Evolutionary conservation across 2,329 filamentous ascomycete species (phyloP).

Genomic region (Xylariomycetidae sp.): DNA sequence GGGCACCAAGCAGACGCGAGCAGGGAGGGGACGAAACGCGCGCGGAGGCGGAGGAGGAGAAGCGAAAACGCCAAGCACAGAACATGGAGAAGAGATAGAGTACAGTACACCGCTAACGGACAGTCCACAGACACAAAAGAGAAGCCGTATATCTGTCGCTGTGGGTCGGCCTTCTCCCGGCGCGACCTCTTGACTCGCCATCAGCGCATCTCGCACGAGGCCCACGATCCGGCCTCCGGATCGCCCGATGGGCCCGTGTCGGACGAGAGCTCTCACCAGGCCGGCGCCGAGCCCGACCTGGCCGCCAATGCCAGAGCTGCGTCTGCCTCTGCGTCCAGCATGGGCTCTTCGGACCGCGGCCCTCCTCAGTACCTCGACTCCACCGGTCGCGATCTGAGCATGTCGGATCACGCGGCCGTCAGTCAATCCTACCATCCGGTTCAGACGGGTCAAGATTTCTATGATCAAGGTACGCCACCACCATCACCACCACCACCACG

Average conservation of each 20-base stretch:
- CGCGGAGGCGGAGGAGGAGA: too few species aligned
- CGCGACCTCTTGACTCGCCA: slow-evolving; percentile 39
- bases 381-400: slow-evolving; percentile 14
- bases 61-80: too few species aligned
- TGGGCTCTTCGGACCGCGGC: slow-evolving; percentile 14
- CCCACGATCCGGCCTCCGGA: slow-evolving; percentile 19
- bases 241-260: slow-evolving; percentile 23
- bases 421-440: slow-evolving; percentile 19
- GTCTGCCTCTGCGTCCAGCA: slow-evolving; percentile 25
- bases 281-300: slow-evolving; percentile 22
- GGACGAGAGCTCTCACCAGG: slow-evolving; percentile 22
- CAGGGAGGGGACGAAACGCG: too few species aligned
- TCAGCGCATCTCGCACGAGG: slow-evolving; percentile 33
- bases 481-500: background rate
- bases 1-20: too few species aligned
- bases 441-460: slow-evolving; percentile 20
- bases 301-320: slow-evolving; percentile 23
- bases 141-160: slow-evolving; percentile 39
- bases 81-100: too few species aligned
- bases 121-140: slow-evolving; percentile 41
- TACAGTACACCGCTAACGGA: too few species aligned
- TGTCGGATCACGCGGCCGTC: slow-evolving; percentile 16
- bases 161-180: slow-evolving; percentile 38
- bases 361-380: slow-evolving; percentile 17
- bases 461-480: slow-evolving; percentile 20